Evolutionary conservation across 225 moss, liverwort and hornwort genomes (phyloP).

Genomic region (Pleurozium schreberi): DNA sequence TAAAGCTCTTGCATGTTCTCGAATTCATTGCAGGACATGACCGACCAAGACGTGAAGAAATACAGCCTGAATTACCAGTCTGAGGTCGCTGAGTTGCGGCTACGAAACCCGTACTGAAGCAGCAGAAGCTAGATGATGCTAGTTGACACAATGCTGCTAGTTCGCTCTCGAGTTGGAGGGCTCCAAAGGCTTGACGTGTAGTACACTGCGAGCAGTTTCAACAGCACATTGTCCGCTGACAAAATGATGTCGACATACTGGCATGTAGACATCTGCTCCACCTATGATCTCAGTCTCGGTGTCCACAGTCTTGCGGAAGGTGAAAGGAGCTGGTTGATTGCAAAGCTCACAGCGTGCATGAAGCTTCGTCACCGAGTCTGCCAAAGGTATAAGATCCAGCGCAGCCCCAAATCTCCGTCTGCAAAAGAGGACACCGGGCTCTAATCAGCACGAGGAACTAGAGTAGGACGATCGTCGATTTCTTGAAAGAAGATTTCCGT

Average conservation of each 20-base stretch:
- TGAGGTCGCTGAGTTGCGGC: neutral
- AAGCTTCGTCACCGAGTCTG: conserved; percentile 87
- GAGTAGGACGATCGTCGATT: neutral
- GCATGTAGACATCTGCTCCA: conserved; percentile 94
- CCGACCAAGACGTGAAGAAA: neutral
- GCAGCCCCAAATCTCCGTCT: conserved; percentile 81
- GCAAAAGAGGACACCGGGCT: neutral
- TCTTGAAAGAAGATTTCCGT: neutral
- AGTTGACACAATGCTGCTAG: neutral
- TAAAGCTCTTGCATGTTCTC: neutral
- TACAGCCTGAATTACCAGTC: neutral
- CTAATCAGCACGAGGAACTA: neutral
- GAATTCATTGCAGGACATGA: neutral
- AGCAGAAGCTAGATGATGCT: neutral
- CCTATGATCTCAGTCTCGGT: conserved; percentile 66
- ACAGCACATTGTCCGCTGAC: conserved; percentile 67
- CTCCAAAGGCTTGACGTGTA: conserved; percentile 21
- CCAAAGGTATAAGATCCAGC: conserved; percentile 61
- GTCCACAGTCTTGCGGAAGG: conserved; percentile 72
- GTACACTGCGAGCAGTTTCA: conserved; percentile 44
- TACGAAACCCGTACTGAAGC: neutral
- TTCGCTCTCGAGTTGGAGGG: neutral
- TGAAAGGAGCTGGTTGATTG: conserved; percentile 72
- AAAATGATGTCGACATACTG: conserved; percentile 84
- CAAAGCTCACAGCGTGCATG: conserved; percentile 81